Evolutionary conservation across 768 basidiomycete genomes (phyloP), one percentile per base, ranked within the genome.

Genomic region (Gloeophyllum trabeum): DNA sequence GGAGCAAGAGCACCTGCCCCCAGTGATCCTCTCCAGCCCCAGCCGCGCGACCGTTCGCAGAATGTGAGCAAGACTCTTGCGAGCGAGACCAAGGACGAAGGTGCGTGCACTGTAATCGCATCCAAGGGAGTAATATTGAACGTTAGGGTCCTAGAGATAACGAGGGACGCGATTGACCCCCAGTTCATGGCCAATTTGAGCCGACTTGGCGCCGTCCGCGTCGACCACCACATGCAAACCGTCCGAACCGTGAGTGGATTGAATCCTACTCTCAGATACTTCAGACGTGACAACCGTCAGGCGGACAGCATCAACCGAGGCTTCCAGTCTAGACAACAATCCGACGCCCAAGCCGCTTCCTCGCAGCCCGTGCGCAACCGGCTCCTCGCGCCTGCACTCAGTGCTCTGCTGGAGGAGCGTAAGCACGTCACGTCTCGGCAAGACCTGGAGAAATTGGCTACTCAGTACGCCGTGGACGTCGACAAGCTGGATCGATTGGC

Each of bases 111-210:
- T 7, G 7, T 10, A 13, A 10, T 37, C 36, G 7, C 10, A 12
- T 19, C 7, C 7, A 37, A 19, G 7, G 36, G 20, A 37, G 10
- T 21, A 10, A 7, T 37, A 37, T 19, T 37, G 10, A 10, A 13
- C 16, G 10, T 10, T 10, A 10, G 28, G 25, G 14, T 35, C 34
- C 35, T 48, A 85, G 83, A 63, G 5, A 76, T 85, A 50, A 66
- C 75, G 42, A 60, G 54, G 41, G 84, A 90, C 49, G 69, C 75
- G n/a, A 66, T 63, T 42, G 85, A 91, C 51, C 81, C 82, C 1
- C 73, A 86, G 21, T 73, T 89, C 40, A 56, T 83, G 50, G 65
- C 72, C 25, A 86, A 82, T 49, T 59, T 91, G 39, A 71, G 49
- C 48, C 64, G 58, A 26, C 62, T 90, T 2, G 85, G 85, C 1